Evolutionary conservation across 208 protist genomes (phyloP).

Genomic region (Leishmania mexicana): DNA sequence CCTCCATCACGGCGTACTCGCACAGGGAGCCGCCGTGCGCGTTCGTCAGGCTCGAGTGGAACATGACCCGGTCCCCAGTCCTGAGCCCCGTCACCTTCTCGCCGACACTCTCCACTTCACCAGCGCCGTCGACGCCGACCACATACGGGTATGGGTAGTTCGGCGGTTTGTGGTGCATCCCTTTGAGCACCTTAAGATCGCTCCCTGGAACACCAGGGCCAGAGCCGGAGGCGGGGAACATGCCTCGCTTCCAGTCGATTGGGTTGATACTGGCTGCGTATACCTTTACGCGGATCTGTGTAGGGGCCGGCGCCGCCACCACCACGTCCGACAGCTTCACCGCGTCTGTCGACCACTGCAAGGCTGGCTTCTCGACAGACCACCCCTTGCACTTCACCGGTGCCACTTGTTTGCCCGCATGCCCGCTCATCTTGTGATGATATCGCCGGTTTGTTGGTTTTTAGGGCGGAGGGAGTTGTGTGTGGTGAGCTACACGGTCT

Average conservation of each 20-base stretch:
- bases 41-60: constrained; percentile 40
- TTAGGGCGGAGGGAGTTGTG: neutral
- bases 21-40: constrained; percentile 53
- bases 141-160: constrained; percentile 57
- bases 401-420: neutral
- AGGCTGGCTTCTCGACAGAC: constrained; percentile 13
- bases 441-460: neutral
- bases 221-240: constrained; percentile 23
- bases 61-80: constrained; percentile 62
- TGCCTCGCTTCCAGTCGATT: constrained; percentile 45
- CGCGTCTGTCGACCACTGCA: constrained; percentile 27
- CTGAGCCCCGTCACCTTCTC: constrained; percentile 21
- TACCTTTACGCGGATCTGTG: constrained; percentile 47
- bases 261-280: constrained; percentile 55
- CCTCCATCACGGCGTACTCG: constrained; percentile 65
- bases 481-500: neutral
- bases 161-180: constrained; percentile 24
- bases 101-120: constrained; percentile 62
- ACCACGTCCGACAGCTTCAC: constrained; percentile 24
- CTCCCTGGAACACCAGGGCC: constrained; percentile 18
- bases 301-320: constrained; percentile 39
- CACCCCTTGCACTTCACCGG: constrained; percentile 29
- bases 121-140: constrained; percentile 56
- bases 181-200: constrained; percentile 19
- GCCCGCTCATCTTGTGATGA: neutral